Conservation (phyloP, 352 stramenopile genomes). For the Pythium myriotylum region DNA sequence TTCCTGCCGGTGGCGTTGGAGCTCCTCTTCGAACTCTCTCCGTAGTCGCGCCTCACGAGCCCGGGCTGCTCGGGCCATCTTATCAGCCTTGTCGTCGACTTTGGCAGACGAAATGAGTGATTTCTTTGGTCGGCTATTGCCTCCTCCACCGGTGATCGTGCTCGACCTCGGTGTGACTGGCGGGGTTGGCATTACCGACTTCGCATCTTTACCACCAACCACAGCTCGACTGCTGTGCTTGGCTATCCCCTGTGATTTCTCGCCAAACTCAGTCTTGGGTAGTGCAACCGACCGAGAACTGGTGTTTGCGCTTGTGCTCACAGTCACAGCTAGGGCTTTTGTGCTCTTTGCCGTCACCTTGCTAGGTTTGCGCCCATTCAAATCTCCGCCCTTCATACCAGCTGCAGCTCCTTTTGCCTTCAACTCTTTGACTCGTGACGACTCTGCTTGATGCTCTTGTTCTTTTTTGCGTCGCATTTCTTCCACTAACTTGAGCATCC, state of each 20-base stretch:
- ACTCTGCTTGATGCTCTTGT: slow-evolving; percentile 33
- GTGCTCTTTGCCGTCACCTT: too few species aligned
- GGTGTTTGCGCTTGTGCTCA: neutral
- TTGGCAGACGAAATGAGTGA: neutral
- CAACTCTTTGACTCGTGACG: slow-evolving; percentile 22
- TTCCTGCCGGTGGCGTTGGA: slow-evolving; percentile 23
- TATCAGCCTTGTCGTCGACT: slow-evolving; percentile 14
- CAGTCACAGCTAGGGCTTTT: too few species aligned
- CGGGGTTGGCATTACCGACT: slow-evolving; percentile 12
- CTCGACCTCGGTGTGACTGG: slow-evolving; percentile 17
- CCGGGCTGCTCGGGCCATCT: slow-evolving; percentile 7
- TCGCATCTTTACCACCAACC: slow-evolving; percentile 1
- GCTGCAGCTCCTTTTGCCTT: neutral
- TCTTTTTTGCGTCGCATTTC: slow-evolving; percentile 52
- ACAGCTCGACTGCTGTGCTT: slow-evolving; percentile 4
- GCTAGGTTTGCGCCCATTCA: neutral
- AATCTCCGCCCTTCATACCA: neutral
- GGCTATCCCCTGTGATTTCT: neutral
- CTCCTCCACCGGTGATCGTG: slow-evolving; percentile 2
- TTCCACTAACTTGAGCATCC: slow-evolving; percentile 47
- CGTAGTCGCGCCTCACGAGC: slow-evolving; percentile 11
- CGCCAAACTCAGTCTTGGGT: neutral
- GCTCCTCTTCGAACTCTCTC: slow-evolving; percentile 25
- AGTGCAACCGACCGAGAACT: slow-evolving; percentile 5
- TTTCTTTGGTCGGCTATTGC: slow-evolving; percentile 11